A percentile compares a stretch with the other conserved stretches of the same genome.
Conservation (phyloP, 163 green algal species). For the Scenedesmus sp. region DNA sequence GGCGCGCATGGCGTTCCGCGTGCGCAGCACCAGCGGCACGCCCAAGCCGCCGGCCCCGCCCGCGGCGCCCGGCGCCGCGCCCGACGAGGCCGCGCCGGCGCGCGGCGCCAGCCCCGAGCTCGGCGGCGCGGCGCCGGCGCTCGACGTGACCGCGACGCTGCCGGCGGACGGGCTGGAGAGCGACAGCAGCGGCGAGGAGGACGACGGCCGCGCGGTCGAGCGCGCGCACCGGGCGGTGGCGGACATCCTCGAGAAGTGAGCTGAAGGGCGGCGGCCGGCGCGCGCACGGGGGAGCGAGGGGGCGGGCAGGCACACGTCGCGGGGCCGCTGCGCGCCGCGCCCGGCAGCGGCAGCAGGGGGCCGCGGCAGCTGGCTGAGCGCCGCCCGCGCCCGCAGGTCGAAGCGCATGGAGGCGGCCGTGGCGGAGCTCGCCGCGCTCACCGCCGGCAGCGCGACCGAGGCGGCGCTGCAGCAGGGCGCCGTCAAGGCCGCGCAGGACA, state of each 20-base stretch:
- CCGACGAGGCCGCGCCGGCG: no score
- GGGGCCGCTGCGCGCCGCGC: no score
- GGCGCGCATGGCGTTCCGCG: slow-evolving; percentile 22
- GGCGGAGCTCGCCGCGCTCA: slow-evolving; percentile 33
- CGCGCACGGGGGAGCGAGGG: background rate
- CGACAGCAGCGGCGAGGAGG: background rate
- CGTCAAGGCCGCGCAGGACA: background rate
- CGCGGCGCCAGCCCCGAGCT: background rate
- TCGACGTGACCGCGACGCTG: slow-evolving; percentile 15
- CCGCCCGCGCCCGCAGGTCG: slow-evolving; percentile 2
- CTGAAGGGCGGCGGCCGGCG: background rate
- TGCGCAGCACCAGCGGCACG: slow-evolving; percentile 14
- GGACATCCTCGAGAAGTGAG: slow-evolving; percentile 37
- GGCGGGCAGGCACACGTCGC: no score
- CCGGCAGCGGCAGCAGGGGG: no score
- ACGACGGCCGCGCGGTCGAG: slow-evolving; percentile 3
- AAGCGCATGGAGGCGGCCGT: slow-evolving; percentile 47
- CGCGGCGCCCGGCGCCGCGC: background rate
- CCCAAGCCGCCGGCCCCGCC: slow-evolving; percentile 4
- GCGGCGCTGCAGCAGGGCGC: slow-evolving; percentile 35
- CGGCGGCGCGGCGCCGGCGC: no score
- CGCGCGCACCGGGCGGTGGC: slow-evolving; percentile 9
- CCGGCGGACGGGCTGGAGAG: slow-evolving; percentile 15
- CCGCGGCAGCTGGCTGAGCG: no score
- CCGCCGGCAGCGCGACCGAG: slow-evolving; percentile 27